These are phyloP conservation scores for Saitozyma podzolica DNA, from an alignment of 768 basidiomycete species.

Conservation along the genomic window DNA sequence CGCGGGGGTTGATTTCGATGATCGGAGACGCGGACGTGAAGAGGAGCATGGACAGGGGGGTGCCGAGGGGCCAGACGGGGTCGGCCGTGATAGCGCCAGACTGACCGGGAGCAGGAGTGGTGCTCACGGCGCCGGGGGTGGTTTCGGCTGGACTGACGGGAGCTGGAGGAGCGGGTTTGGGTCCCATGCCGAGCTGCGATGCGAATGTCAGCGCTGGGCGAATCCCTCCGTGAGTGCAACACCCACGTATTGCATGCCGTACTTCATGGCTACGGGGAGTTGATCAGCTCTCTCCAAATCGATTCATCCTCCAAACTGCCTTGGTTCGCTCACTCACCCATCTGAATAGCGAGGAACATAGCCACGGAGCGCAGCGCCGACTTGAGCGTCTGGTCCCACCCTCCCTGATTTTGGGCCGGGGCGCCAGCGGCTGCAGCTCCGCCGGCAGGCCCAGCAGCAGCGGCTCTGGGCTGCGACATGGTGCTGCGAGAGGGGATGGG, in stretches of 20 bases:
- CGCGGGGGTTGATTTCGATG: conserved; percentile 12
- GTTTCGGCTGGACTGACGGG: conserved; percentile 2
- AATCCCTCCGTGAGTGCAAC: background rate
- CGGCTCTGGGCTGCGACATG: conserved; percentile 11
- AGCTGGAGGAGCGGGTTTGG: conserved; percentile 15
- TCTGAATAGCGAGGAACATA: conserved; percentile 37
- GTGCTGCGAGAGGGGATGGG: background rate
- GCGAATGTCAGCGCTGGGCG: conserved; percentile 2
- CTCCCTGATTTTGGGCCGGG: conserved; percentile 6
- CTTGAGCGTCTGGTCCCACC: conserved; percentile 13
- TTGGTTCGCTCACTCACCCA: conserved; percentile 23
- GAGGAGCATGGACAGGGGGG: conserved; percentile 44
- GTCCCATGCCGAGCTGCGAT: conserved; percentile 14
- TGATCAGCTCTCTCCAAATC: background rate
- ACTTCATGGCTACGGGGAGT: conserved; percentile 31
- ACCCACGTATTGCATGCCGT: conserved; percentile 44
- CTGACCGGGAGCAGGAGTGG: background rate
- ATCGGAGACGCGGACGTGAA: conserved; percentile 36
- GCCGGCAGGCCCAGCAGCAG: conserved; percentile 10
- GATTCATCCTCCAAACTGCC: background rate
- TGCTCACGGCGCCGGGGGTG: background rate
- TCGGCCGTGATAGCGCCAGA: conserved; percentile 13
- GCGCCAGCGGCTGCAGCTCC: conserved; percentile 14
- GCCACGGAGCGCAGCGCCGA: conserved; percentile 19
- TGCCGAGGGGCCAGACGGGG: conserved; percentile 45